Evolutionary conservation across 495 filamentous ascomycete species (phyloP), one percentile per base, ranked within the genome.

Genomic region (Xylaria telfairii): DNA sequence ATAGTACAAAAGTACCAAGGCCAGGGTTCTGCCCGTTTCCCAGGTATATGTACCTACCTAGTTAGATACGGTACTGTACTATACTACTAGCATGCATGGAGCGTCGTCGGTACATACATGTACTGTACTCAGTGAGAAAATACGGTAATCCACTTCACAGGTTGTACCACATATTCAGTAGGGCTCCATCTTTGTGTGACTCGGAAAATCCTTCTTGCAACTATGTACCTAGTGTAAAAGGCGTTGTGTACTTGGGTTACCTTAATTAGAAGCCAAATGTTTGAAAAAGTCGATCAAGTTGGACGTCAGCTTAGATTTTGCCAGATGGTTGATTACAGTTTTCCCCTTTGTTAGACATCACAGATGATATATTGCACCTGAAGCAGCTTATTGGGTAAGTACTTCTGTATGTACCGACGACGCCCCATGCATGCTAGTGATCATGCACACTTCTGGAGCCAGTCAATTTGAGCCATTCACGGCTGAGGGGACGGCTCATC

Each of bases 371-470:
- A 49, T 21, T 12, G n/a, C n/a, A 49, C 17, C 46, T 17, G 42
- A 49, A 49, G 17, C 15, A 17, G 39, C 39, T 9, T 12, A 41
- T 9, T 12, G 46, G 42, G 46, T 30, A 54, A 37, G 56, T 59
- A 59, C 56, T 9, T 21, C 56, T 37, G 30, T 19, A 59, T 37
- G 56, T 59, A 34, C 56, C 56, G 56, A 32, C 56, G 56, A 32
- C 32, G 56, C 51, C 51, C 30, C 56, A 59, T 59, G 56, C 56
- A 59, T 59, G 56, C 59, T 62, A 66, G 64, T 66, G 64, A 66
- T 66, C 64, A 66, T 66, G 64, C 64, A 66, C 64, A 54, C 28
- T 24, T 42, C 64, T 39, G 19, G 30, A 66, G 64, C 64, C 47
- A 66, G 47, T 66, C 64, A 66, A 41, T 13, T 17, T 19, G 64